Conservation (phyloP, 345 rosid genomes). For the Gossypium ekmanianum region DNA sequence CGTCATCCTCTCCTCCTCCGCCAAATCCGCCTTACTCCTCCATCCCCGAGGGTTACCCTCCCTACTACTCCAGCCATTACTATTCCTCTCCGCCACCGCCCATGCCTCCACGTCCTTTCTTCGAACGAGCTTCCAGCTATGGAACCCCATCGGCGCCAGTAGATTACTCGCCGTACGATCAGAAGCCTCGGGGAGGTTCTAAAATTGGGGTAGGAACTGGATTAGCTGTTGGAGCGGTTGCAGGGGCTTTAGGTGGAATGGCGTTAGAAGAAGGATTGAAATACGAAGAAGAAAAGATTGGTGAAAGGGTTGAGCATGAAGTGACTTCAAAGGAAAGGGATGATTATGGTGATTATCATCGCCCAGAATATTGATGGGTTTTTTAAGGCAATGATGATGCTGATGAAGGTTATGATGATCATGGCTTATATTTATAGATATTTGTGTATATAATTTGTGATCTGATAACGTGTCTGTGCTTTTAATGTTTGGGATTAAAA, state of each 20-base stretch:
- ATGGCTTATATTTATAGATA: neutral
- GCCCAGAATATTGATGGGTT: constrained; percentile 9
- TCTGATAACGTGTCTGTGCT: neutral
- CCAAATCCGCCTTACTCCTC: constrained; percentile 29
- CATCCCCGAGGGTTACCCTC: constrained; percentile 22
- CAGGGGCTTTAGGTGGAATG: constrained; percentile 35
- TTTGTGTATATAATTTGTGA: constrained; percentile 17
- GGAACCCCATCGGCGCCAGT: constrained; percentile 51
- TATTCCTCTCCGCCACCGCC: constrained; percentile 26
- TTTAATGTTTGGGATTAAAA: neutral
- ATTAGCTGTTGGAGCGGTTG: constrained; percentile 34
- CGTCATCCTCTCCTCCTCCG: constrained; percentile 26
- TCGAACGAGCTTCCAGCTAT: constrained; percentile 20
- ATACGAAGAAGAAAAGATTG: constrained; percentile 34
- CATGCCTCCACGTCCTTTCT: constrained; percentile 26
- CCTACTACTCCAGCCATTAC: constrained; percentile 19
- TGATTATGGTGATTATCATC: constrained; percentile 27
- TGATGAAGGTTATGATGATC: neutral
- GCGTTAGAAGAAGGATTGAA: constrained; percentile 35
- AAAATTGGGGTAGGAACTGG: constrained; percentile 30
- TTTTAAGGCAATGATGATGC: neutral
- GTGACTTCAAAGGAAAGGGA: constrained; percentile 19
- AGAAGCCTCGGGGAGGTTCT: constrained; percentile 28
- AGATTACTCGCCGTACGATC: constrained; percentile 41
- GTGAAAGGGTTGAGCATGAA: constrained; percentile 25